Conservation (phyloP, 768 basidiomycete genomes). For the Agrocybe praecox region DNA sequence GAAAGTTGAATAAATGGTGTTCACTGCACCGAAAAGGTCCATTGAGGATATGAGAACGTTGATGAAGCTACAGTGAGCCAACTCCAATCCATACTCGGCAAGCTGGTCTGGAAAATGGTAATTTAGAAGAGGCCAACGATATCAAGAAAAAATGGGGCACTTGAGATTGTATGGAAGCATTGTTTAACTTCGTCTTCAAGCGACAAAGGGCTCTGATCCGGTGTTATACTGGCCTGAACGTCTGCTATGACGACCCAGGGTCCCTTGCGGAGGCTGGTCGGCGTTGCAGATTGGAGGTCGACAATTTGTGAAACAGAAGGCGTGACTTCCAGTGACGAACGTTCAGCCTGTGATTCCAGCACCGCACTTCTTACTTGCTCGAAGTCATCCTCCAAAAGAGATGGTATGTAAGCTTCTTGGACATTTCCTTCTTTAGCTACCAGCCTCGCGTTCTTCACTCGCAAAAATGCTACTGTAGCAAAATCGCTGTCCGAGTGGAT, state of each 20-base stretch:
- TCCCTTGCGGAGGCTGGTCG: constrained; percentile 36
- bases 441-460: constrained; percentile 71
- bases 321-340: not conserved
- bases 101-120: constrained; percentile 52
- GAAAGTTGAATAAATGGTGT: constrained; percentile 75
- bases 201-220: constrained; percentile 27
- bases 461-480: constrained; percentile 89
- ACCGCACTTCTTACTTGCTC: constrained; percentile 24
- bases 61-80: constrained; percentile 71
- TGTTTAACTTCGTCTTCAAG: constrained; percentile 71
- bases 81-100: constrained; percentile 42
- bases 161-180: constrained; percentile 67
- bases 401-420: constrained; percentile 40
- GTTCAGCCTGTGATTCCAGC: constrained; percentile 4
- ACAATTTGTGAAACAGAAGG: not conserved
- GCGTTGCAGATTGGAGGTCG: not conserved
- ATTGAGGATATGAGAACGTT: constrained; percentile 85
- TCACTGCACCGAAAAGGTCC: constrained; percentile 75
- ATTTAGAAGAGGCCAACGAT: not conserved
- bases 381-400: constrained; percentile 52
- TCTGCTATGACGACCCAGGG: constrained; percentile 76
- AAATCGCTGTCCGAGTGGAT: constrained; percentile 82
- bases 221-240: constrained; percentile 35
- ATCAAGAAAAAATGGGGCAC: constrained; percentile 39
- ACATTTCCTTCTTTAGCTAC: constrained; percentile 45